Evolutionary conservation across 768 basidiomycete genomes (phyloP), one percentile per base, ranked within the genome.

Genomic region (Phylloporus sp.): DNA sequence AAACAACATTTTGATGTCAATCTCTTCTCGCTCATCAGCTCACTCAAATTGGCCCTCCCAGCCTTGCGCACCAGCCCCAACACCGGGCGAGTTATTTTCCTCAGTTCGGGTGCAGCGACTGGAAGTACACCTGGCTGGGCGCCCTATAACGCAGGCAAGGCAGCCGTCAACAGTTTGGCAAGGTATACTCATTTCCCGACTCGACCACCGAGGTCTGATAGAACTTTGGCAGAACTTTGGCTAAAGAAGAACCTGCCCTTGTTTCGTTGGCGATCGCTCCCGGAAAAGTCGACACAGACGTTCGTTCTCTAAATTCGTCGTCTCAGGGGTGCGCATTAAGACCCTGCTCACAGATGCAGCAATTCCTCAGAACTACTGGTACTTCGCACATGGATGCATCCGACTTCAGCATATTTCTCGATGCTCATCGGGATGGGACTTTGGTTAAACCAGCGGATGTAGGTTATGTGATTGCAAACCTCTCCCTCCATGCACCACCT

Each of bases 131-230:
- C 81, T 6, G 86, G 82, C 4, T 95, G 90, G 91, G 91, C 82
- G 1, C 80, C 88, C 0, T 92, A 91, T 67, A 88, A 80, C 54
- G 86, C 93, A 11, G 76, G 80, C 51, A 95, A 97, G 68, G 92
- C 95, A 1, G 92, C 91, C 2, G 76, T 93, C 82, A 97, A 95
- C 67, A 87, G 86, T 20, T 72, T 97, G 38, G 84, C 82, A 72
- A 80, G 88, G 89, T 86, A 26, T 35, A 12, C 23, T 15, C 27
- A 24, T 63, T 61, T 53, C 53, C 56, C 26, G n/a, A 43, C 50
- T 42, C 10, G 35, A 44, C 23, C 26, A 18, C 15, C 18, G 29
- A n/a, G 16, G 10, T 29, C 41, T 56, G 49, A 66, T 42, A 16
- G 32, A 18, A 20, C 10, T 6, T 12, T 40, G 43, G 36, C 48